A percentile compares a stretch with the other conserved stretches of the same genome.
These are phyloP conservation scores for Purshia tridentata DNA, from an alignment of 306 rosid genomes.

Conservation along the genomic window DNA sequence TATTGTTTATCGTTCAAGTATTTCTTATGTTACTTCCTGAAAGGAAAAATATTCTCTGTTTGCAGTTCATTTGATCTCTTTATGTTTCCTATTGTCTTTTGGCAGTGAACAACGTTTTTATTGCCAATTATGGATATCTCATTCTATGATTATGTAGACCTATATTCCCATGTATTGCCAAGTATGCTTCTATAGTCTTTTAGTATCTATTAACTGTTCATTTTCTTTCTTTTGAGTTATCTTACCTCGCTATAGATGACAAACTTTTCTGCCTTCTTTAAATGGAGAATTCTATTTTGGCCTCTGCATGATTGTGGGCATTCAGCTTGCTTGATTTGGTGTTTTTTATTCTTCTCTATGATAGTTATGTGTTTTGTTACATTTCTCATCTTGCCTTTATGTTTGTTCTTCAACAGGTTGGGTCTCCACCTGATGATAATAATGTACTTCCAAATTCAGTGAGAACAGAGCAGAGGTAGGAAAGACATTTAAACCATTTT, in stretches of 20 bases:
- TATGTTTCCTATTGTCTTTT: neutral
- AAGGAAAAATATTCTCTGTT: neutral
- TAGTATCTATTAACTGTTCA: neutral
- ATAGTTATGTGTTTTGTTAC: neutral
- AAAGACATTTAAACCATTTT: constrained; percentile 3
- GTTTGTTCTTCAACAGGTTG: constrained; percentile 18
- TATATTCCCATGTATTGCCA: neutral
- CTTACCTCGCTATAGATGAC: neutral
- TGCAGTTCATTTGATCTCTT: neutral
- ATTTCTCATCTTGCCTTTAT: neutral
- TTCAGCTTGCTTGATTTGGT: constrained; percentile 1
- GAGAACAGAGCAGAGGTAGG: constrained; percentile 22
- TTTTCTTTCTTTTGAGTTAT: neutral
- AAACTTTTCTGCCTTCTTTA: neutral
- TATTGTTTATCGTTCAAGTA: neutral
- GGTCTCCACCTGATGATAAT: neutral
- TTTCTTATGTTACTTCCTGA: neutral
- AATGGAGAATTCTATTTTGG: neutral
- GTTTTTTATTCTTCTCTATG: neutral
- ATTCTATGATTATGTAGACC: neutral
- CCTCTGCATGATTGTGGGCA: neutral
- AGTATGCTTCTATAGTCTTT: too few relatives aligned
- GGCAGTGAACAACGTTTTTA: neutral
- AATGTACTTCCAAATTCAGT: neutral
- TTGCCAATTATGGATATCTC: neutral